Percentiles rank a stretch among this genome's conserved stretches.
Conservation (phyloP, 2,329 filamentous ascomycete genomes). For the Arthrobotrys iridis region DNA sequence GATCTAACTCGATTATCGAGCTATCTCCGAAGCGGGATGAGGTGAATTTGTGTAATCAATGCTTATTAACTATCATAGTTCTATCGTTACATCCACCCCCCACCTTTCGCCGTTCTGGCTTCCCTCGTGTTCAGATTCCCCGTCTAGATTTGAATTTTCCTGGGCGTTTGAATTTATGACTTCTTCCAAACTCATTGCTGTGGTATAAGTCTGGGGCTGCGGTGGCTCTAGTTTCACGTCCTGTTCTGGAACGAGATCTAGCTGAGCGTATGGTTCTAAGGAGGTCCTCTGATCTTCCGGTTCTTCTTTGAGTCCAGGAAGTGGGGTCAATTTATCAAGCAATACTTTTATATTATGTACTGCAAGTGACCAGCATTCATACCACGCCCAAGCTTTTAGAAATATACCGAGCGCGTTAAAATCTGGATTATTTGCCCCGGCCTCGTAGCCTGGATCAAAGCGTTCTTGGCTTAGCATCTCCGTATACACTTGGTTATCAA, state of each 20-base stretch:
- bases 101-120: too few species aligned
- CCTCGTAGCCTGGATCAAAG: neutral
- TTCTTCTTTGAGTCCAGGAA: neutral
- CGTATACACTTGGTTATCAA: neutral
- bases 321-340: neutral
- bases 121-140: too few species aligned
- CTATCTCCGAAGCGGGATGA: too few species aligned
- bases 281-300: too few species aligned
- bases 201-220: too few species aligned
- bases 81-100: too few species aligned
- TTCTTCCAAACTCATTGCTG: neutral
- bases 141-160: too few species aligned
- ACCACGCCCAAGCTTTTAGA: neutral
- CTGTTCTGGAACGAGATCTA: neutral
- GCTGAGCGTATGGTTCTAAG: too few species aligned
- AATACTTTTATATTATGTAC: neutral
- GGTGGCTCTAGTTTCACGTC: too few species aligned
- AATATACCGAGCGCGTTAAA: neutral
- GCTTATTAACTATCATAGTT: neutral
- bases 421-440: neutral
- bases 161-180: too few species aligned
- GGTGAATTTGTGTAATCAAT: too few species aligned
- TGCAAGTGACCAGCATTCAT: neutral
- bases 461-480: neutral
- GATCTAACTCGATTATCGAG: too few species aligned